Conservation (phyloP, 1,284 basidiomycete genomes). For the Puccinia polysora region DNA sequence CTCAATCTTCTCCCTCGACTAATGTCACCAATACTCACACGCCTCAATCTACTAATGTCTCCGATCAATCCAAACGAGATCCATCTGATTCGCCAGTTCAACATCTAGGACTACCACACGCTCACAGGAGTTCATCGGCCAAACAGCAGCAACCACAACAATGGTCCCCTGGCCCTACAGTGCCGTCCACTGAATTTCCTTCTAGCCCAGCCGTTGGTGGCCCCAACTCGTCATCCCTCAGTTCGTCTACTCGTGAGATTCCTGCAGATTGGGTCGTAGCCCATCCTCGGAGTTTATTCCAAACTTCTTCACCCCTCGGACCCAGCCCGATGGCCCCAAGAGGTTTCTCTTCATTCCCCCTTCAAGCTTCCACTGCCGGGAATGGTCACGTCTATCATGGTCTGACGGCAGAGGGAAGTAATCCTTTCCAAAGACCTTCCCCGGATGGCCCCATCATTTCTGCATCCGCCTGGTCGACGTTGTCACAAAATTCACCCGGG, state of each 20-base stretch:
- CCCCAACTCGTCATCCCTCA: conserved; percentile 4
- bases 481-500: conserved; percentile 2
- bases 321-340: neutral
- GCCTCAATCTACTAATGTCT: conserved; percentile 8
- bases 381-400: conserved; percentile 11
- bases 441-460: conserved; percentile 14
- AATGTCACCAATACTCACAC: neutral
- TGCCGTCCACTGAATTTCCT: neutral
- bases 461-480: conserved; percentile 3
- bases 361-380: neutral
- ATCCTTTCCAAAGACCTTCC: conserved; percentile 8
- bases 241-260: conserved; percentile 15
- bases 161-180: conserved; percentile 11
- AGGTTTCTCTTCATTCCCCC: conserved; percentile 7
- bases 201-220: conserved; percentile 4
- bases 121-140: neutral
- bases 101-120: neutral
- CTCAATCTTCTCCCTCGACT: conserved; percentile 26
- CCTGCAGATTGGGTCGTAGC: conserved; percentile 29
- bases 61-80: conserved; percentile 21
- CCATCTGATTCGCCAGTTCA: conserved; percentile 34
- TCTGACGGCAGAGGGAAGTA: conserved; percentile 5
- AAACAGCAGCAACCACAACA: conserved; percentile 16
- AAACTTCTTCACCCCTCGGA: conserved; percentile 27
- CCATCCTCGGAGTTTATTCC: conserved; percentile 21